A percentile compares a stretch with the other conserved stretches of the same genome.
These are phyloP conservation scores for Colletotrichum filicis DNA, from an alignment of 2,329 filamentous ascomycete species.

Conservation along the genomic window DNA sequence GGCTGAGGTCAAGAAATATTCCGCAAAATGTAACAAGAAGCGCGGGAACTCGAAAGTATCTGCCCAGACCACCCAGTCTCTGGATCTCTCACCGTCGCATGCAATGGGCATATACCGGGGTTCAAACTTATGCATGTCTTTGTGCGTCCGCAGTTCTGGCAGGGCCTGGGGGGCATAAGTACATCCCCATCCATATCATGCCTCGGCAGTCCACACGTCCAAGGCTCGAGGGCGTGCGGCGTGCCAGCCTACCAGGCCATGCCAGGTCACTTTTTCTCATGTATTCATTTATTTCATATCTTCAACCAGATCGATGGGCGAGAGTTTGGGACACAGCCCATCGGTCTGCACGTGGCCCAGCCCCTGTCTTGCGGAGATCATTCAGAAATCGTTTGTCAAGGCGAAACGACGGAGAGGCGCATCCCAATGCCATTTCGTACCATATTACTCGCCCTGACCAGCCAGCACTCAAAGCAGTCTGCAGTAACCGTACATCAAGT, in stretches of 20 bases:
- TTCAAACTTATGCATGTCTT: constrained; percentile 11
- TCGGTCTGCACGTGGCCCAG: constrained; percentile 16
- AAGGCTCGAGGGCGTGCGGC: too few species aligned
- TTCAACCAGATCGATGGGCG: background rate
- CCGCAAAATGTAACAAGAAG: background rate
- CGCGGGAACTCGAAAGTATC: background rate
- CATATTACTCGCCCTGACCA: background rate
- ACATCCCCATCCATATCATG: background rate
- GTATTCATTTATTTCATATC: background rate
- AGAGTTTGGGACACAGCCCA: background rate
- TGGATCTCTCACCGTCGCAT: background rate
- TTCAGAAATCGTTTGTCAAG: constrained; percentile 6
- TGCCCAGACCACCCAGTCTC: background rate
- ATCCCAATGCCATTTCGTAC: constrained; percentile 1
- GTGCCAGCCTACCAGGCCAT: too few species aligned
- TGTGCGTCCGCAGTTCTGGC: background rate
- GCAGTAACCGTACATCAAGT: background rate
- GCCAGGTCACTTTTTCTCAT: background rate
- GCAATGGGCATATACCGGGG: background rate
- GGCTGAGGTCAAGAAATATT: background rate
- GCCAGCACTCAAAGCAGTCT: background rate
- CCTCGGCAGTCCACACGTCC: constrained; percentile 3
- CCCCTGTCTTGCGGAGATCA: constrained; percentile 12
- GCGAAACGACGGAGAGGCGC: constrained; percentile 17
- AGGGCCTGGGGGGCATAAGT: background rate